Conservation (phyloP, 495 filamentous ascomycete genomes). For the Cercophora samala region DNA sequence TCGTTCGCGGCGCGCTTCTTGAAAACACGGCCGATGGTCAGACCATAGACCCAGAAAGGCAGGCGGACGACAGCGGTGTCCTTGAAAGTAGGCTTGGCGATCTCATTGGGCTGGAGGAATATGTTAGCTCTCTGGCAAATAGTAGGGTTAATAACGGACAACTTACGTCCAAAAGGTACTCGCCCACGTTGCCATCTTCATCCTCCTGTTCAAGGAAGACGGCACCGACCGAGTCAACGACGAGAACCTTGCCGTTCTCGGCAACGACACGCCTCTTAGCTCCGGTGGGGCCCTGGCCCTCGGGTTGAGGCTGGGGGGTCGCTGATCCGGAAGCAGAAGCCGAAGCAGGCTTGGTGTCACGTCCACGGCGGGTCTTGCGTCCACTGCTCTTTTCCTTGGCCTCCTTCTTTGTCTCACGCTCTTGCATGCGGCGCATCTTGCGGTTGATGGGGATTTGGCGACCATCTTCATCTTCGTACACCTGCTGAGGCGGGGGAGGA, state of each 20-base stretch:
- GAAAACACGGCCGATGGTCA: slow-evolving; percentile 54
- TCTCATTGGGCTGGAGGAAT: slow-evolving; percentile 54
- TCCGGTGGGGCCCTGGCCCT: slow-evolving; percentile 53
- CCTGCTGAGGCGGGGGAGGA: slow-evolving; percentile 28
- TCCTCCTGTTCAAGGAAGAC: slow-evolving; percentile 89
- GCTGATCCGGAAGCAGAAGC: slow-evolving; percentile 27
- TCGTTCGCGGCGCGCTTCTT: slow-evolving; percentile 33
- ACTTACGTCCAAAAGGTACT: slow-evolving; percentile 80
- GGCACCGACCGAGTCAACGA: slow-evolving; percentile 87
- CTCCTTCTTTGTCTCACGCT: slow-evolving; percentile 73
- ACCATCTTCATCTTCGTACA: slow-evolving; percentile 48
- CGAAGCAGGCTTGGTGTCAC: slow-evolving; percentile 24
- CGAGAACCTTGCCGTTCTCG: slow-evolving; percentile 90
- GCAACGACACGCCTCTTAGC: slow-evolving; percentile 80
- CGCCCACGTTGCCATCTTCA: slow-evolving; percentile 75
- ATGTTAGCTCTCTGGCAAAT: neutral
- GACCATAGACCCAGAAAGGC: slow-evolving; percentile 62
- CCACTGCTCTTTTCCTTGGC: slow-evolving; percentile 37
- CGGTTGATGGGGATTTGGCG: slow-evolving; percentile 66
- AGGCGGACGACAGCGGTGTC: slow-evolving; percentile 69
- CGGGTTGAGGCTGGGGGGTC: slow-evolving; percentile 31
- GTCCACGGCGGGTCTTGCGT: slow-evolving; percentile 27
- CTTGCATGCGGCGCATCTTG: slow-evolving; percentile 81
- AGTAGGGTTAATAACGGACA: neutral
- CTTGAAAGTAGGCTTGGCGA: slow-evolving; percentile 59